These are phyloP conservation scores for Daldinia decipiens DNA, from an alignment of 495 filamentous ascomycete species.

Conservation along the genomic window DNA sequence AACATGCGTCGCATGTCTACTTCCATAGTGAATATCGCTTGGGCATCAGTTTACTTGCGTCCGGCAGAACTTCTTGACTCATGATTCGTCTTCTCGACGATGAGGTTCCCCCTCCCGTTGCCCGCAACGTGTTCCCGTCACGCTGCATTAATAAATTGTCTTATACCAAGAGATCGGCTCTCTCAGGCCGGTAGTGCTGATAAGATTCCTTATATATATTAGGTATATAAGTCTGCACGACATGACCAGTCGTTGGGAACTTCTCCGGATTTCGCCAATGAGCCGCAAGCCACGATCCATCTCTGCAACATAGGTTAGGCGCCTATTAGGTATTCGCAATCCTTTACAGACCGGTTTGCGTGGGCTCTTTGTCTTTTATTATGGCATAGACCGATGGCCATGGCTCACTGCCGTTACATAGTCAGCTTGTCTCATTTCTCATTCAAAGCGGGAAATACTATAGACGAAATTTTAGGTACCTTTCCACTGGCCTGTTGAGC, in stretches of 20 bases:
- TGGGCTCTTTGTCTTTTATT: neutral
- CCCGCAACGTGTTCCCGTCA: conserved; percentile 25
- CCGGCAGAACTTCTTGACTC: conserved; percentile 24
- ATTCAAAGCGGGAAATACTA: conserved; percentile 21
- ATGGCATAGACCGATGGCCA: neutral
- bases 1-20: conserved; percentile 19
- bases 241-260: neutral
- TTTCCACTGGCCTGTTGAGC: conserved; percentile 42
- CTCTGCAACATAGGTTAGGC: conserved; percentile 6
- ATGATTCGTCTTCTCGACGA: conserved; percentile 26
- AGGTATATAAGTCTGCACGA: neutral
- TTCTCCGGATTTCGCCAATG: conserved; percentile 19
- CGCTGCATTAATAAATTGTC: conserved; percentile 9
- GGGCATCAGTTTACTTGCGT: conserved; percentile 33
- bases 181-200: neutral
- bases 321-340: neutral
- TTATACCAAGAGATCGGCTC: conserved; percentile 9
- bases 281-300: conserved; percentile 4
- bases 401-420: conserved; percentile 3
- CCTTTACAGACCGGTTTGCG: neutral
- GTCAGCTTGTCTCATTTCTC: conserved; percentile 14
- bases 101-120: conserved; percentile 14
- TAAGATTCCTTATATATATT: conserved; percentile 23
- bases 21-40: conserved; percentile 16
- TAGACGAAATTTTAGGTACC: conserved; percentile 5